phyloP scores from a whole-genome alignment of 169 alveolate genomes.

The Toxoplasma gondii region DNA sequence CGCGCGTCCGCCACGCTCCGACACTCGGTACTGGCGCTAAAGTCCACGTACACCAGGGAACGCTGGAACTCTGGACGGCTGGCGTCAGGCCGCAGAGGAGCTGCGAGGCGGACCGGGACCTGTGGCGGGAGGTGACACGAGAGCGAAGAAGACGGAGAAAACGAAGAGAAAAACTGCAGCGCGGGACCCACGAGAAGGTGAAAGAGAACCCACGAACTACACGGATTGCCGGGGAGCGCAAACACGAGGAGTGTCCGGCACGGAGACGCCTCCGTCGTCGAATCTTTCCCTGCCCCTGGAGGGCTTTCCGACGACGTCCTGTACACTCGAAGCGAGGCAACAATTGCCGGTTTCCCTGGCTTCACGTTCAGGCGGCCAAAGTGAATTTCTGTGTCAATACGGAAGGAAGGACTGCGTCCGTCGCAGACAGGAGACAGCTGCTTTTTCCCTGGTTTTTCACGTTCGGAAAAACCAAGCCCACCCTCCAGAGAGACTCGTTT shows the following conservation, averaged over 20 bases:
- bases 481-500: too few relatives aligned
- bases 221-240: conserved; percentile 27
- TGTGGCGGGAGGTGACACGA: neutral
- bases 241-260: conserved; percentile 8
- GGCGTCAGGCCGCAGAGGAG: neutral
- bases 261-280: neutral
- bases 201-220: conserved; percentile 38
- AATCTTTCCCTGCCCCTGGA: neutral
- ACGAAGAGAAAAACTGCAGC: conserved; percentile 6
- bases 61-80: conserved; percentile 32
- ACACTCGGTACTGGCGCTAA: neutral
- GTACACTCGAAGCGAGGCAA: neutral
- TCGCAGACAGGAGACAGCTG: neutral
- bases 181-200: conserved; percentile 28
- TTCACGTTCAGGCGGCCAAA: conserved; percentile 30
- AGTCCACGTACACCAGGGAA: conserved; percentile 6
- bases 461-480: neutral
- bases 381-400: neutral
- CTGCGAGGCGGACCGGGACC: neutral
- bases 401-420: neutral
- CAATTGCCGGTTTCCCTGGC: conserved; percentile 29
- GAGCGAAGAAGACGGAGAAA: conserved; percentile 14
- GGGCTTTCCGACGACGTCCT: neutral
- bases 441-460: neutral
- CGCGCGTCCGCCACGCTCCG: neutral